Base-by-base conservation (phyloP, 805 yeast genomes). In the Ogataea trehaloabstinens region DNA sequence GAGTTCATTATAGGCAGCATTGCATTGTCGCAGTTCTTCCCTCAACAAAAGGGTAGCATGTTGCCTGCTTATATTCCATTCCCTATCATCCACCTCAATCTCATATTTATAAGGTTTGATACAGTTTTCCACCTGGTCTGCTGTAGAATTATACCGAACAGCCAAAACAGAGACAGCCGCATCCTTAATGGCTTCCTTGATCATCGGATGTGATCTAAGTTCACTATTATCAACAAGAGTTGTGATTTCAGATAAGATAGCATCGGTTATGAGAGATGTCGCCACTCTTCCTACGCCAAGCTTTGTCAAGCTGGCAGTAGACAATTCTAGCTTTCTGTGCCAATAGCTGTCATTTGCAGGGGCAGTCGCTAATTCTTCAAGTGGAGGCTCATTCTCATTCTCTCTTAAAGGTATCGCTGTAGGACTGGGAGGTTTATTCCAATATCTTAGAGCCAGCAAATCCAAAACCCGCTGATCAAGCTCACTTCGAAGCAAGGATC, bases 111-210 rank as follows among this genome's bases (percentile, higher is more conserved):
- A 93, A 2, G 99, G 99, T 60, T 93, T 93, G 55, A 93, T 91
- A 66, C 98, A 90, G 62, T 95, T 93, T 56, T 93, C 99, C 5
- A 93, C 98, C 61, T 93, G 99, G 60, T 95, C 99, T 0, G 99
- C 95, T 0, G 99, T 91, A 1, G 95, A 82, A 48, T 81, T 86
- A 58, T 76, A 93, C 48, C 91, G 79, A 19, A 85, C 67, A 46
- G 81, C 81, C 45, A 93, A 68, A 5, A 93, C 95, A 18, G 80
- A 69, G 22, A 76, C 73, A 0, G 96, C 95, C 2, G 97, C 95
- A 28, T 88, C 95, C 37, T 75, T 77, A 7, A 93, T 89, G 3
- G 87, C 82, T 30, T 78, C 76, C 49, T 79, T 80, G 3, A 95
- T 95, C 63, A 85, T 68, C n/a, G 95, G 95, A 57, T 91, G 97